Evolutionary conservation across 148 eudicot species (phyloP), one percentile per base, ranked within the genome.

Genomic region (Heliosperma pusillum): DNA sequence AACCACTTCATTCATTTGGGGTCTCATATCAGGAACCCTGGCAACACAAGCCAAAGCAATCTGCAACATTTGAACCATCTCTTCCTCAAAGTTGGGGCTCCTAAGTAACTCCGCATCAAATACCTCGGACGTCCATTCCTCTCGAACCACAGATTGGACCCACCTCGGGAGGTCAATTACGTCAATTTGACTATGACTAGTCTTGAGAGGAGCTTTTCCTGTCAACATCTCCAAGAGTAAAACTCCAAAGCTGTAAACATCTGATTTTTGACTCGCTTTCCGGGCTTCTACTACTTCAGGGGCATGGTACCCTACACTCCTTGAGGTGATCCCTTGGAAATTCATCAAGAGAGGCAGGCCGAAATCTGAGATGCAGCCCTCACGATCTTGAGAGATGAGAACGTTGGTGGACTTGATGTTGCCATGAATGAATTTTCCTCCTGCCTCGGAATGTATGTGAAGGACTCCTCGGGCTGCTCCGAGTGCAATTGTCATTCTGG

Each of bases 111-210:
- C 97, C 0, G 83, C 82, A 58, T 93, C 98, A 40, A 93, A 93
- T 19, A 93, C 98, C 74, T 93, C 98, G 0, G 98, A 90, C 1
- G 97, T 93, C 98, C 98, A 93, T 75, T 93, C 98, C 78, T 93
- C 98, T 63, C 98, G 66, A 2, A 93, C 98, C 16, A 93, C 97
- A 0, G 98, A 93, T 64, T 87, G 86, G 10, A 93, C 98, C 98
- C 98, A 93, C 76, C 97, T 88, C 5, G 98, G 98, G 61, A 93
- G 89, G 78, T 93, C 98, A 40, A 93, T 76, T 52, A 81, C 86
- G 7, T 87, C 91, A 2, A 80, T 83, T 29, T 84, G 91, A 12
- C 85, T 87, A n/a, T 82, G 87, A 0, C 89, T 80, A 12, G 89
- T 80, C 47, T 78, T 82, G 16, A 89, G 78, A 16, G 97, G 97